Evolutionary conservation across 805 yeast species (phyloP).

Genomic region (Candida maris): DNA sequence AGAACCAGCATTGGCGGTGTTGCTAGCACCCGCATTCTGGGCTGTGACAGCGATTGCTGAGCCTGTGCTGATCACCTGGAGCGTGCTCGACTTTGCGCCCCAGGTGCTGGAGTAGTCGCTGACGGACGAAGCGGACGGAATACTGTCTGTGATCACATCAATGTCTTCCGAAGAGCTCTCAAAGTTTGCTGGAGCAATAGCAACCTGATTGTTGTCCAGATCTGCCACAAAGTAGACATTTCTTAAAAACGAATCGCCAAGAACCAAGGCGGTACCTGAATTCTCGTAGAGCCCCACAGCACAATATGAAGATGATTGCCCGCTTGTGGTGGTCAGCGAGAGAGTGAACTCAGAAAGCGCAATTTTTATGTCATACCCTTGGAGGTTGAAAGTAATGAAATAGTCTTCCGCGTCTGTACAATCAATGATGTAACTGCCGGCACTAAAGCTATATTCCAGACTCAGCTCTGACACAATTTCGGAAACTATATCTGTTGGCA

Average conservation of each 20-base stretch:
- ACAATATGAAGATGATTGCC: conserved; percentile 34
- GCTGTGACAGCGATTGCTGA: conserved; percentile 1
- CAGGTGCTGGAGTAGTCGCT: conserved; percentile 44
- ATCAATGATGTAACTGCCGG: conserved; percentile 44
- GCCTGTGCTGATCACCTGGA: conserved; percentile 3
- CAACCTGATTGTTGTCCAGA: conserved; percentile 41
- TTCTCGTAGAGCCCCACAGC: conserved; percentile 39
- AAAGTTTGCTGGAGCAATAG: conserved; percentile 44
- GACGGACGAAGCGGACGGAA: conserved; percentile 53
- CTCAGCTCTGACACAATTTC: conserved; percentile 31
- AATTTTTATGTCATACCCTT: conserved; percentile 52
- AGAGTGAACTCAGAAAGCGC: conserved; percentile 37
- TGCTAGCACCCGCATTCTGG: not conserved
- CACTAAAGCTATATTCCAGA: conserved; percentile 38
- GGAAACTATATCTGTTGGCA: conserved; percentile 35
- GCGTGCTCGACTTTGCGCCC: conserved; percentile 16
- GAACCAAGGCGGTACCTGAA: conserved; percentile 34
- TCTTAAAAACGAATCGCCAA: conserved; percentile 54
- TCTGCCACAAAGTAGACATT: conserved; percentile 55
- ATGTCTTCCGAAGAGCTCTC: conserved; percentile 36
- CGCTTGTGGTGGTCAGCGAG: conserved; percentile 14
- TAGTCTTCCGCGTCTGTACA: conserved; percentile 36
- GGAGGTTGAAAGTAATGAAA: conserved; percentile 48
- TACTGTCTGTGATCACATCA: conserved; percentile 39
- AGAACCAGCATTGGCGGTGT: not conserved